Percentiles rank a stretch among this genome's conserved stretches.
phyloP scores from a whole-genome alignment of 495 filamentous ascomycete genomes.

The Astrocystis sublimbata region DNA sequence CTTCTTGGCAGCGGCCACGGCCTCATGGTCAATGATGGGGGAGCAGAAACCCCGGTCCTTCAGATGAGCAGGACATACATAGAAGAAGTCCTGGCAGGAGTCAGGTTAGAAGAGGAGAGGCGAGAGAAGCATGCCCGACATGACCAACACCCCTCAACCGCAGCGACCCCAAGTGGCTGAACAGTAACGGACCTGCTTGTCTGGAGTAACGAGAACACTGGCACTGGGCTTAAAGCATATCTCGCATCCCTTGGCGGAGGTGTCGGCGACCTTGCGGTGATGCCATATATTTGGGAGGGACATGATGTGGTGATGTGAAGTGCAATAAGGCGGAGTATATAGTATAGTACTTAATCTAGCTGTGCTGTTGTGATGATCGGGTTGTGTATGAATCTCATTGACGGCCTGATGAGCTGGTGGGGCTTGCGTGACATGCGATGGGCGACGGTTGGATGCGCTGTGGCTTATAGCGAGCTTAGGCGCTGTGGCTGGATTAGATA shows the following conservation, averaged over 20 bases:
- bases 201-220: conserved; percentile 83
- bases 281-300: conserved; percentile 81
- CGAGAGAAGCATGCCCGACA: too few species aligned
- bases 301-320: conserved; percentile 25
- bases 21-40: conserved; percentile 75
- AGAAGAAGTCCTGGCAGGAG: conserved; percentile 80
- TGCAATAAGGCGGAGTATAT: background rate
- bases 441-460: background rate
- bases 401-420: too few species aligned
- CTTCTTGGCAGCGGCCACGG: conserved; percentile 68
- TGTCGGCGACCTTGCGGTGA: conserved; percentile 84
- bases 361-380: background rate
- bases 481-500: background rate
- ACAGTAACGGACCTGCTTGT: conserved; percentile 70
- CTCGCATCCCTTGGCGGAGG: conserved; percentile 76
- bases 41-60: conserved; percentile 81
- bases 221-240: conserved; percentile 89
- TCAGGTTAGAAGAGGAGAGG: conserved; percentile 25
- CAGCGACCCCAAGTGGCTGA: background rate
- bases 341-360: background rate
- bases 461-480: background rate
- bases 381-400: too few species aligned
- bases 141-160: background rate
- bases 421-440: background rate
- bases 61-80: conserved; percentile 80